phyloP scores from a whole-genome alignment of 805 yeast genomes.

The Sungouiozyma ichnusensis region DNA sequence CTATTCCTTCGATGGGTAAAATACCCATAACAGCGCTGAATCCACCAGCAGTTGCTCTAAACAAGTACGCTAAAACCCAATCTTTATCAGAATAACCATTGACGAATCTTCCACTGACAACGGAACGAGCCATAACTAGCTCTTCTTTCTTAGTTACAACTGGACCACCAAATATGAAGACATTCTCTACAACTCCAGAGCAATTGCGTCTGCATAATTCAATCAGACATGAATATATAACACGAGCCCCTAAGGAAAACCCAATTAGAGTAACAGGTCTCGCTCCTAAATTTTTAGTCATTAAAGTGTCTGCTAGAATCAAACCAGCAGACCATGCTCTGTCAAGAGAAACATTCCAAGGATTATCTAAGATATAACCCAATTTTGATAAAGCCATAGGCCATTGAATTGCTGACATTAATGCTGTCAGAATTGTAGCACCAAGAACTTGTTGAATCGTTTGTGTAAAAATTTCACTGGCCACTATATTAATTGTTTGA shows the following conservation, averaged over 20 bases:
- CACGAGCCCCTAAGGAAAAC: conserved; percentile 85
- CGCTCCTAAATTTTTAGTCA: conserved; percentile 80
- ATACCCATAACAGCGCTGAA: conserved; percentile 84
- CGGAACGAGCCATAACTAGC: conserved; percentile 65
- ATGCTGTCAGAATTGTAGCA: conserved; percentile 75
- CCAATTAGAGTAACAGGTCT: conserved; percentile 90
- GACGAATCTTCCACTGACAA: conserved; percentile 80
- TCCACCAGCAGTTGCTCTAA: conserved; percentile 94
- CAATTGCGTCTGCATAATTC: conserved; percentile 83
- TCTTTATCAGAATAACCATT: conserved; percentile 88
- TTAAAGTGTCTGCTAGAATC: conserved; percentile 81
- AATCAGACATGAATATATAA: conserved; percentile 78
- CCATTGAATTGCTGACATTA: conserved; percentile 85
- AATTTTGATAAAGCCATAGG: conserved; percentile 88
- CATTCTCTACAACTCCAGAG: conserved; percentile 81
- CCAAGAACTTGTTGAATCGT: conserved; percentile 94
- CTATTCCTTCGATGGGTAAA: conserved; percentile 54
- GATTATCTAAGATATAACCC: conserved; percentile 84
- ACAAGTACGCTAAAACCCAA: conserved; percentile 92
- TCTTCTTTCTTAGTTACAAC: conserved; percentile 71
- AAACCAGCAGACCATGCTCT: conserved; percentile 96
- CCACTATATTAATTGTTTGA: conserved; percentile 86
- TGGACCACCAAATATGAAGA: conserved; percentile 80
- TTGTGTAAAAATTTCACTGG: conserved; percentile 85
- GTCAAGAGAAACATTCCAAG: conserved; percentile 95